These are phyloP conservation scores for Alternaria sp. DNA, from an alignment of 2,329 filamentous ascomycete genomes.

Conservation along the genomic window DNA sequence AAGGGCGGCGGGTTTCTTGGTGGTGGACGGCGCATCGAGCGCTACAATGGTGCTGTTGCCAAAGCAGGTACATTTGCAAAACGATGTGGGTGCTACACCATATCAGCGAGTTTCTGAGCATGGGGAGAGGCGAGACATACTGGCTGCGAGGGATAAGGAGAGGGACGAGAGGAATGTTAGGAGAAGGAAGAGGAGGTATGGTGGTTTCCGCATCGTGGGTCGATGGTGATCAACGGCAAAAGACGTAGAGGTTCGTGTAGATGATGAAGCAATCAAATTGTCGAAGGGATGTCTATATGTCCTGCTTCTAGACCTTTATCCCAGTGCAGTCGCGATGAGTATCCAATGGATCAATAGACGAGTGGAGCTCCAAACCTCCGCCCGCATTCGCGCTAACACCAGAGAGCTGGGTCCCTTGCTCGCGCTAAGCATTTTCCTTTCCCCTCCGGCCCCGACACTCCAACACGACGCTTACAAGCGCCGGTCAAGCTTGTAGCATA, in stretches of 20 bases:
- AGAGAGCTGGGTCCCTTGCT: conserved; percentile 23
- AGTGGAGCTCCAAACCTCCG: conserved; percentile 23
- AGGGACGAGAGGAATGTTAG: conserved; percentile 46
- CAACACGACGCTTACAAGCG: conserved; percentile 25
- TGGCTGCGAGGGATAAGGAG: conserved; percentile 53
- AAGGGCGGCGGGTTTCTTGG: conserved; percentile 34
- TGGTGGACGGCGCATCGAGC: conserved; percentile 58
- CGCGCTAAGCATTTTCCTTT: conserved; percentile 48
- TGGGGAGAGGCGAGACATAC: conserved; percentile 42
- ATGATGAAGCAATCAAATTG: neutral
- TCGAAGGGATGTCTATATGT: neutral
- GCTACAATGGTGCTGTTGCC: conserved; percentile 73
- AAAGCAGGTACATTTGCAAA: conserved; percentile 77
- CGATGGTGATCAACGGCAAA: neutral
- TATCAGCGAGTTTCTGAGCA: neutral
- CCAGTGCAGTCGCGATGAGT: neutral
- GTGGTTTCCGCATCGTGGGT: conserved; percentile 34
- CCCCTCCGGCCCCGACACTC: conserved; percentile 24
- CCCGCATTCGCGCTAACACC: conserved; percentile 25
- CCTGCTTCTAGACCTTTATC: neutral
- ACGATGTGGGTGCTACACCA: conserved; percentile 63
- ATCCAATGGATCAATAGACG: conserved; percentile 8
- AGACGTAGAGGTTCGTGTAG: neutral
- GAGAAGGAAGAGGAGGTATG: conserved; percentile 34
- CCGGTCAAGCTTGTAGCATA: conserved; percentile 15